Evolutionary conservation across 1,139 yeast species (phyloP).

Genomic region (Arxiozyma telluris): DNA sequence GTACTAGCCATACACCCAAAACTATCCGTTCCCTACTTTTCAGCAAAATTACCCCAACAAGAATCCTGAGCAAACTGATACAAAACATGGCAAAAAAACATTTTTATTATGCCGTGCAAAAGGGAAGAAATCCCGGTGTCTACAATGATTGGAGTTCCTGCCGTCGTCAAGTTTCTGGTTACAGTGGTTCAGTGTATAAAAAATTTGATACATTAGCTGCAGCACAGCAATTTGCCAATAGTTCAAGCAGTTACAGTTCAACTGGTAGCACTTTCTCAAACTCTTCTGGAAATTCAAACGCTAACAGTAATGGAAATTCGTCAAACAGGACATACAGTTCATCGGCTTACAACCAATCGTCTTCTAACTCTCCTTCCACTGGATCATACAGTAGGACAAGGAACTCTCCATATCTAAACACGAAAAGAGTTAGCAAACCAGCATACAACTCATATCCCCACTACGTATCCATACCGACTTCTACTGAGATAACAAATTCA

Average conservation of each 20-base stretch:
- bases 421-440: neutral
- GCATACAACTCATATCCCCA: neutral
- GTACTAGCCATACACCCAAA: neutral
- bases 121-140: conserved; percentile 47
- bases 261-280: neutral
- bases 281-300: neutral
- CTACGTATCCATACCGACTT: conserved; percentile 1
- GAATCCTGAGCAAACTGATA: neutral
- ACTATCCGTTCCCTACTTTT: neutral
- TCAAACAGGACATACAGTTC: neutral
- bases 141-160: conserved; percentile 46
- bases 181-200: conserved; percentile 45
- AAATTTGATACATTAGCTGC: conserved; percentile 40
- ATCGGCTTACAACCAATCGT: no score
- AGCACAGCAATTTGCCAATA: conserved; percentile 36
- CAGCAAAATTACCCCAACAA: neutral
- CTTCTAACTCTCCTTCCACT: no score
- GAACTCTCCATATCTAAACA: neutral
- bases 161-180: conserved; percentile 42
- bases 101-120: conserved; percentile 55
- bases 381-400: neutral
- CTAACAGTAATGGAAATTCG: neutral
- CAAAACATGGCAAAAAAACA: conserved; percentile 14
- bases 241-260: conserved; percentile 8
- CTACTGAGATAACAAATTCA: neutral